phyloP scores from a whole-genome alignment of 169 alveolate species.

The Babesia bigemina region DNA sequence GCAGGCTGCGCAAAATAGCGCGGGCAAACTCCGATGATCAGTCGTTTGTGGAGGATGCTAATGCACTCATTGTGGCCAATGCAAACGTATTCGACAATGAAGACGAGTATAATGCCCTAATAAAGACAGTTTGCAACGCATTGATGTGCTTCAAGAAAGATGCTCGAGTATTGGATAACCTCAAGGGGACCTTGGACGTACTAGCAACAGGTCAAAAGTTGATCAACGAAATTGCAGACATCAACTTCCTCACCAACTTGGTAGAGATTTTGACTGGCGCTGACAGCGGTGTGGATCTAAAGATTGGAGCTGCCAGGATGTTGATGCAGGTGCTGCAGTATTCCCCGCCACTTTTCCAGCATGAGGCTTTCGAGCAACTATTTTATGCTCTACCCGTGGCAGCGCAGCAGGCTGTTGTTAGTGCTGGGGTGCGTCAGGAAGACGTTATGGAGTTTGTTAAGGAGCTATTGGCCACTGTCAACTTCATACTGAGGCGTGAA shows the following conservation, averaged over 20 bases:
- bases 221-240: conserved; percentile 1
- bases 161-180: not conserved
- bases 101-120: not conserved
- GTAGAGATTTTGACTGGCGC: not conserved
- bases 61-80: conserved; percentile 1
- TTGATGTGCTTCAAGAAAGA: not conserved
- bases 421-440: not conserved
- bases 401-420: not conserved
- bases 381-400: not conserved
- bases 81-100: conserved; percentile 21
- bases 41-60: conserved; percentile 5
- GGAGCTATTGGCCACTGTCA: not conserved
- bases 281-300: not conserved
- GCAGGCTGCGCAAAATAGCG: not conserved
- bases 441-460: not conserved
- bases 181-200: conserved; percentile 2
- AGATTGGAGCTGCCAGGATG: not conserved
- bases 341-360: not conserved
- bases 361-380: not conserved
- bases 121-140: not conserved
- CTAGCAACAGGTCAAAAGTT: not conserved
- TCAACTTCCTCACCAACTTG: not conserved
- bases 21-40: not conserved
- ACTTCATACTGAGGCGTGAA: conserved; percentile 27
- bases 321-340: conserved; percentile 6